A percentile compares a stretch with the other conserved stretches of the same genome.
Evolutionary conservation across 2,329 filamentous ascomycete species (phyloP).

Genomic region (Phyllosticta capitalensis): DNA sequence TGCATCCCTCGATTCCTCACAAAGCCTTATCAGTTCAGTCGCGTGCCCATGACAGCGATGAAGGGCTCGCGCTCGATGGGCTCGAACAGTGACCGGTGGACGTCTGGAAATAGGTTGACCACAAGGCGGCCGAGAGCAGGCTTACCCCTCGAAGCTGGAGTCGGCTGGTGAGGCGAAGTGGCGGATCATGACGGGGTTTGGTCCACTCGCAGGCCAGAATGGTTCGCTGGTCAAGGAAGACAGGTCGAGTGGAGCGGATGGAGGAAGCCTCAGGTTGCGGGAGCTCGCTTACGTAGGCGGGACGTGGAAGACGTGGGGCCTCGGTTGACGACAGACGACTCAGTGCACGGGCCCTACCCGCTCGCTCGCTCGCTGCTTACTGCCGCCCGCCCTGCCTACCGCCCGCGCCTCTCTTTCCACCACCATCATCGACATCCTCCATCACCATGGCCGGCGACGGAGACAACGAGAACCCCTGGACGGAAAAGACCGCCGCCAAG

Average conservation of each 20-base stretch:
- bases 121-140: neutral
- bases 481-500: constrained; percentile 25
- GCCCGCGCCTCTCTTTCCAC: neutral
- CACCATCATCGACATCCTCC: neutral
- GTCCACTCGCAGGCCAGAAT: neutral
- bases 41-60: neutral
- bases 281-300: too few species aligned
- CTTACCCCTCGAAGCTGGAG: neutral
- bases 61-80: neutral
- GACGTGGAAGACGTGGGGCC: too few species aligned
- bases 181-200: neutral
- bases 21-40: neutral
- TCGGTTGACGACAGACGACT: too few species aligned
- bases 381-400: neutral
- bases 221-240: too few species aligned
- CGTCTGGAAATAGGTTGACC: neutral
- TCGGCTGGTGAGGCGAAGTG: neutral
- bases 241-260: neutral
- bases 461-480: constrained; percentile 20
- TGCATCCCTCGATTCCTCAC: neutral
- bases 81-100: neutral
- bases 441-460: constrained; percentile 13
- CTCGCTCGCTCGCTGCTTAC: too few species aligned
- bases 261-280: neutral
- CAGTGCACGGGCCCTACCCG: too few species aligned